phyloP scores from a whole-genome alignment of 768 basidiomycete species.

The Goffeauzyma gilvescens region DNA sequence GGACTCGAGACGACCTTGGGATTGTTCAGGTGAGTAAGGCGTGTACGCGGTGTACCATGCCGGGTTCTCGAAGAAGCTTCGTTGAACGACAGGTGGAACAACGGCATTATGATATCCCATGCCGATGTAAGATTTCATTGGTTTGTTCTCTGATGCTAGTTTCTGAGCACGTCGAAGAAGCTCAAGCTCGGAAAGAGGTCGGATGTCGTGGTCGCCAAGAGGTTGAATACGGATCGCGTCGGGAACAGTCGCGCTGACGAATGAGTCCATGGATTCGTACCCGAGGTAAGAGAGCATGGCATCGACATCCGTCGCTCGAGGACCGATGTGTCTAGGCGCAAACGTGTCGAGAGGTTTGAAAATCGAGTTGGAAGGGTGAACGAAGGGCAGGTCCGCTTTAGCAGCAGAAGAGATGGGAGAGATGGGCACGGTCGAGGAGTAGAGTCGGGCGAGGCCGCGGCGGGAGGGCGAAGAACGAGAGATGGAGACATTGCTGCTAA shows the following conservation, averaged over 20 bases:
- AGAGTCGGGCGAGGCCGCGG: constrained; percentile 9
- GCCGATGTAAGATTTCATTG: constrained; percentile 83
- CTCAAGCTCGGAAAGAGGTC: constrained; percentile 68
- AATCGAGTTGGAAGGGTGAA: constrained; percentile 34
- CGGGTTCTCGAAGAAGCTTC: constrained; percentile 71
- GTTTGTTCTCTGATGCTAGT: constrained; percentile 59
- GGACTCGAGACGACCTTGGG: constrained; percentile 95
- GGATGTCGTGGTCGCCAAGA: constrained; percentile 42
- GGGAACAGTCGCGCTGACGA: constrained; percentile 67
- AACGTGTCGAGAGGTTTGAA: constrained; percentile 81
- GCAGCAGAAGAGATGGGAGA: constrained; percentile 19
- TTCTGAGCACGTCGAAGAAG: constrained; percentile 53
- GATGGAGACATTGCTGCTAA: no score
- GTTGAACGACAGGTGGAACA: constrained; percentile 82
- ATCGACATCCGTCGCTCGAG: constrained; percentile 57
- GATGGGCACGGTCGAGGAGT: constrained; percentile 25
- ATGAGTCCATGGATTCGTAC: constrained; percentile 71
- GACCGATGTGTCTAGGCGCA: constrained; percentile 76
- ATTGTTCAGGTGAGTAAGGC: constrained; percentile 89
- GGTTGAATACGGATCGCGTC: constrained; percentile 51
- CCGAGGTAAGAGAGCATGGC: constrained; percentile 70
- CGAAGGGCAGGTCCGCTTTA: constrained; percentile 14
- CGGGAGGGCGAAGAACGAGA: constrained; percentile 7
- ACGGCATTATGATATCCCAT: constrained; percentile 95
- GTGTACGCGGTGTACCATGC: constrained; percentile 97